phyloP scores from a whole-genome alignment of 768 basidiomycete genomes.

The Amanita rimosa region DNA sequence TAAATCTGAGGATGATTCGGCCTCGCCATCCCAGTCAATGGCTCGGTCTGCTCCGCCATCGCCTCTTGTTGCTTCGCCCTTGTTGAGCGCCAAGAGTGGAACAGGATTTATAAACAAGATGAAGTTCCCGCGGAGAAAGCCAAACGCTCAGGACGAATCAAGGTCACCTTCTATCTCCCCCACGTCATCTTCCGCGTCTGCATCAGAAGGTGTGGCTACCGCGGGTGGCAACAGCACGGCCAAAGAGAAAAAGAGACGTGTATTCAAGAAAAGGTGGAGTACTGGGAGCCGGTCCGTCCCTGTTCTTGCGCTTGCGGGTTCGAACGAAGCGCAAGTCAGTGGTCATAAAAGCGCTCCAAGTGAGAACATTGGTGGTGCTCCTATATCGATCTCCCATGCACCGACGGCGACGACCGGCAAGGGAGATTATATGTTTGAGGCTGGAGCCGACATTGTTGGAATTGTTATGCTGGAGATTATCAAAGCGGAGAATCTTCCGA shows the following conservation, averaged over 20 bases:
- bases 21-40: too few relatives aligned
- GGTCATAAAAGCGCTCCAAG: not conserved
- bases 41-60: too few relatives aligned
- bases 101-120: slow-evolving; percentile 12
- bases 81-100: not conserved
- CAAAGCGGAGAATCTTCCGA: slow-evolving; percentile 74
- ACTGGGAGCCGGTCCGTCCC: not conserved
- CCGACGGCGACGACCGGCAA: slow-evolving; percentile 14
- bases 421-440: slow-evolving; percentile 41
- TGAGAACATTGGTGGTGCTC: not conserved
- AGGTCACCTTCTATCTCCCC: not conserved
- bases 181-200: slow-evolving; percentile 5
- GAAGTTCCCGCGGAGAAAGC: slow-evolving; percentile 12
- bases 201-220: not conserved
- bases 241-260: slow-evolving; percentile 1
- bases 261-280: slow-evolving; percentile 4
- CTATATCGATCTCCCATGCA: not conserved
- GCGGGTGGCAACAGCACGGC: not conserved
- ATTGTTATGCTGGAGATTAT: slow-evolving; percentile 94
- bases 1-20: too few relatives aligned
- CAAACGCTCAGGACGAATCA: not conserved
- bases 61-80: not conserved
- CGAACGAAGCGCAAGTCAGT: not conserved
- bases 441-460: slow-evolving; percentile 76
- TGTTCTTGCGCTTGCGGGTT: not conserved